phyloP scores from a whole-genome alignment of 75 land plant species.

The Pinus albicaulis region DNA sequence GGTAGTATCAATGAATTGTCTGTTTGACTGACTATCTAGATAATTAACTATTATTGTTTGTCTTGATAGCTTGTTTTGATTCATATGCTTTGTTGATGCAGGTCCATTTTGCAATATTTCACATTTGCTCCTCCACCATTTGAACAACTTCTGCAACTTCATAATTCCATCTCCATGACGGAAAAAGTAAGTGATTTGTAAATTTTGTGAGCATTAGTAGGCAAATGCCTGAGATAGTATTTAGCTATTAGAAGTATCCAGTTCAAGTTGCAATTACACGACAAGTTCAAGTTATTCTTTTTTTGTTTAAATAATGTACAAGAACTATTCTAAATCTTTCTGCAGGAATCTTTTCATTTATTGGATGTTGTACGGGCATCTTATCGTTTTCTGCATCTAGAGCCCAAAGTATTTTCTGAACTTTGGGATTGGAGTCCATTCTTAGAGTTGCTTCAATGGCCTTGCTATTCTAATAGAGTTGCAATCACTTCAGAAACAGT shows the following conservation, averaged over 20 bases:
- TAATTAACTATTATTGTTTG: not conserved
- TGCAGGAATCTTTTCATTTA: constrained; percentile 34
- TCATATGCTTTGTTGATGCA: constrained; percentile 24
- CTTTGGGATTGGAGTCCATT: constrained; percentile 96
- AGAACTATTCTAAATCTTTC: not conserved
- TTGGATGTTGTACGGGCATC: constrained; percentile 49
- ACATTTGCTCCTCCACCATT: constrained; percentile 85
- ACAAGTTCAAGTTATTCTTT: not conserved
- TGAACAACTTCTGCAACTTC: constrained; percentile 38
- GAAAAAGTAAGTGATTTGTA: constrained; percentile 18
- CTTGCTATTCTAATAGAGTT: not conserved
- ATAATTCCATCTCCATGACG: not conserved
- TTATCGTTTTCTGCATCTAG: constrained; percentile 66
- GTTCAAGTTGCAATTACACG: too few species aligned
- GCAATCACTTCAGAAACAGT: not conserved
- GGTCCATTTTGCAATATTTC: constrained; percentile 70
- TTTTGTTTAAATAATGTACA: not conserved
- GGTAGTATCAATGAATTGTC: not conserved
- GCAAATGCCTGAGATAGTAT: not conserved
- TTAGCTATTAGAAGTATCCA: not conserved
- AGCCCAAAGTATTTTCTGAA: constrained; percentile 52
- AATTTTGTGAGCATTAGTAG: not conserved
- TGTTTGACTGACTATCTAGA: not conserved
- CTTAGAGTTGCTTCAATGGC: constrained; percentile 50
- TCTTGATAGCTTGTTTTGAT: not conserved